A percentile compares a stretch with the other conserved stretches of the same genome.
These are phyloP conservation scores for Linaria vulgaris DNA, from an alignment of 257 asterid genomes.

Conservation along the genomic window DNA sequence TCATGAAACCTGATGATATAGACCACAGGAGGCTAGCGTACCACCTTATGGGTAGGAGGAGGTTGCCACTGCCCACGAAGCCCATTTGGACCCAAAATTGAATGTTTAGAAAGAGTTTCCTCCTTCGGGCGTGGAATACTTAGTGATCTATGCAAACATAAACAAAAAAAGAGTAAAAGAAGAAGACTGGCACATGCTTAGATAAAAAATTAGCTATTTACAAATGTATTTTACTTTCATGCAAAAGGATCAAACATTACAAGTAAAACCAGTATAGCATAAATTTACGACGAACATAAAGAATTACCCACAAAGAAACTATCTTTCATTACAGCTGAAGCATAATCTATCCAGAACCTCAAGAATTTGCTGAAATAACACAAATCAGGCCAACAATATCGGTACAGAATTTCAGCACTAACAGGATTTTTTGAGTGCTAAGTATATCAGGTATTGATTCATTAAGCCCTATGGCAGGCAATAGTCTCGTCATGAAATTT, in stretches of 20 bases:
- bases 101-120: constrained; percentile 89
- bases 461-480: not conserved
- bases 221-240: not conserved
- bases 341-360: constrained; percentile 13
- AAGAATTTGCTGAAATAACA: not conserved
- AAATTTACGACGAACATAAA: not conserved
- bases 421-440: not conserved
- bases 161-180: constrained; percentile 15
- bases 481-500: not conserved
- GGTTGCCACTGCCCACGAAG: constrained; percentile 87
- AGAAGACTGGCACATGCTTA: constrained; percentile 18
- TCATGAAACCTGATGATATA: constrained; percentile 17
- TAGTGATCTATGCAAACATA: constrained; percentile 45
- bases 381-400: constrained; percentile 6
- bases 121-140: constrained; percentile 72
- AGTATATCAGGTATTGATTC: not conserved
- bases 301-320: not conserved
- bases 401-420: not conserved
- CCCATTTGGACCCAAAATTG: constrained; percentile 91
- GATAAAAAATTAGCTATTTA: constrained; percentile 18
- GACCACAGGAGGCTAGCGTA: constrained; percentile 23
- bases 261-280: constrained; percentile 13
- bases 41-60: constrained; percentile 67
- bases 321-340: constrained; percentile 2
- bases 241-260: constrained; percentile 18